Evolutionary conservation across 2,329 filamentous ascomycete genomes (phyloP).

Genomic region (Neocucurbitaria cava): DNA sequence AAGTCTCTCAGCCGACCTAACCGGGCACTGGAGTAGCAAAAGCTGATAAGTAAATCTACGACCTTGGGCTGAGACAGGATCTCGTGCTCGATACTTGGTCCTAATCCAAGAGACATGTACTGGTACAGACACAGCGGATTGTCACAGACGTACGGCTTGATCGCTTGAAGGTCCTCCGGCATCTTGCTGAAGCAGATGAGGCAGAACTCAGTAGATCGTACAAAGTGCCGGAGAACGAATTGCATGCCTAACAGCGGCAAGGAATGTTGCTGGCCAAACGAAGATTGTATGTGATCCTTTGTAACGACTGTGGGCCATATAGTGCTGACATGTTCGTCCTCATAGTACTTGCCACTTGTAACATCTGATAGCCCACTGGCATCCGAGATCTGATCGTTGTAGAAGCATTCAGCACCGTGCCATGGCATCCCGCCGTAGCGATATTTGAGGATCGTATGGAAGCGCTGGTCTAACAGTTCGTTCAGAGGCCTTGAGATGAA

Average conservation of each 20-base stretch:
- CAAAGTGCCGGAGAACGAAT: constrained; percentile 77
- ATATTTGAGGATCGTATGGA: constrained; percentile 68
- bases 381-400: constrained; percentile 55
- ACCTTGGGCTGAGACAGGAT: constrained; percentile 80
- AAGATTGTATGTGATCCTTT: constrained; percentile 58
- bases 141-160: constrained; percentile 79
- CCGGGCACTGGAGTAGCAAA: constrained; percentile 72
- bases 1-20: constrained; percentile 58
- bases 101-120: constrained; percentile 85
- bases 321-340: constrained; percentile 39
- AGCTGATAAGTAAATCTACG: constrained; percentile 82
- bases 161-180: constrained; percentile 68
- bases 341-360: constrained; percentile 51
- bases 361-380: constrained; percentile 43
- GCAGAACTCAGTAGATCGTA: constrained; percentile 85
- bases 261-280: constrained; percentile 50
- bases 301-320: constrained; percentile 56
- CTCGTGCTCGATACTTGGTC: constrained; percentile 84
- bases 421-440: constrained; percentile 66
- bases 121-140: constrained; percentile 81
- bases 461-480: constrained; percentile 69
- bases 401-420: constrained; percentile 70
- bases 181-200: constrained; percentile 80
- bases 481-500: constrained; percentile 78
- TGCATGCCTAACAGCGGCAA: constrained; percentile 71